Evolutionary conservation across 2,329 filamentous ascomycete genomes (phyloP), one percentile per base, ranked within the genome.

Genomic region (Botrytis pseudocinerea): DNA sequence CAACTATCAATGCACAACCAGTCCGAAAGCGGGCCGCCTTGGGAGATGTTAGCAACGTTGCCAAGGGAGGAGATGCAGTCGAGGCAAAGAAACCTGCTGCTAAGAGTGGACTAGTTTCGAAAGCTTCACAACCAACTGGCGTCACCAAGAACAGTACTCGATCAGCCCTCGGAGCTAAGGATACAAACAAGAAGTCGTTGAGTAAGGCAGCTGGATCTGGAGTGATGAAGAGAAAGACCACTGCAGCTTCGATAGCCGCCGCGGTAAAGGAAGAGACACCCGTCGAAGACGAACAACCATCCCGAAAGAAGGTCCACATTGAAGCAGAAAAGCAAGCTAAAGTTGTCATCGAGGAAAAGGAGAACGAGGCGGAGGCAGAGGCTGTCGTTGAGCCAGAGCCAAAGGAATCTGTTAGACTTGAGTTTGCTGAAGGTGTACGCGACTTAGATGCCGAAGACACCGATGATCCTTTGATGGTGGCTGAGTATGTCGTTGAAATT

Each of bases 391-490:
- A 78, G 9, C 73, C 77, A 69, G 62, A 79, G 70, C 77, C 77
- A 46, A 74, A 78, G 70, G 66, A 77, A 62, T 78, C 78, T 12
- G 74, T 80, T 42, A 74, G 77, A 70, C 74, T 77, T 71, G 73
- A 77, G 18, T 78, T 79, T 44, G 77, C 80, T 61, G 80, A 82
- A 38, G 82, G 83, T 65, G 86, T 89, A 71, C 86, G 89, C 78
- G 87, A 96, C 78, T 87, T 98, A 44, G 96, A 98, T 80, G 87
- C 86, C 68, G 96, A 98, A 82, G 96, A 99, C 79, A 82, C 92
- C 69, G 94, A 97, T 77, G 96, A 99, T 80, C 97, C 97, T 40
- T 87, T 98, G 79, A 98, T 99, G 96, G 96, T 97, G 76, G 94
- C 96, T 69, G 96, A 98, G 82, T 99, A 99, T 80, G 95, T 97